phyloP scores from a whole-genome alignment of 495 filamentous ascomycete genomes.

The Aspergillus mulundensis region DNA sequence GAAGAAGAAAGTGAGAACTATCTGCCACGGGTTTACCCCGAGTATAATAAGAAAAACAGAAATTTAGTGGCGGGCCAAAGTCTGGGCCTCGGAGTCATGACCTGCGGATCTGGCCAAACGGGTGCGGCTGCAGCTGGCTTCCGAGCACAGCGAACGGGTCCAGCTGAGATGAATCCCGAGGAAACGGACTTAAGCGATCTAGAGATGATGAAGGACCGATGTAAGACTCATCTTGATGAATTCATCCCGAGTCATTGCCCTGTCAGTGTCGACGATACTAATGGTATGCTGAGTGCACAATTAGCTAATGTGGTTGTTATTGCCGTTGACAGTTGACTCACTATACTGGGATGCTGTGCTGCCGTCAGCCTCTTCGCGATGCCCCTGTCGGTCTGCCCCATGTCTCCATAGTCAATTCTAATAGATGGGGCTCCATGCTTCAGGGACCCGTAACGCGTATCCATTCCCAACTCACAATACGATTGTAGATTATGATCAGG shows the following conservation, averaged over 20 bases:
- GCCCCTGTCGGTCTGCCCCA: background rate
- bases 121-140: slow-evolving; percentile 7
- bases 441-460: background rate
- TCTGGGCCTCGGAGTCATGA: slow-evolving; percentile 10
- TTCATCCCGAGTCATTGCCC: background rate
- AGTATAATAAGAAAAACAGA: slow-evolving; percentile 4
- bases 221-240: background rate
- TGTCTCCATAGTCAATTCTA: background rate
- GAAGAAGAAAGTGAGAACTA: background rate
- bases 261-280: background rate
- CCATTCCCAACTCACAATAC: slow-evolving; percentile 1
- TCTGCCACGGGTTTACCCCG: background rate
- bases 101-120: slow-evolving; percentile 11
- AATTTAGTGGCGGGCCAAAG: background rate
- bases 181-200: slow-evolving; percentile 2
- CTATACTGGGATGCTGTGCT: no score
- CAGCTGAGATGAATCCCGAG: background rate
- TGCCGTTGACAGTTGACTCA: no score
- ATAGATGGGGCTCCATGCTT: background rate
- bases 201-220: background rate
- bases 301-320: background rate
- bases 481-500: background rate
- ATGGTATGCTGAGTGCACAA: background rate
- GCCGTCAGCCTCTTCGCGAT: no score
- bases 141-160: slow-evolving; percentile 13